phyloP scores from a whole-genome alignment of 768 basidiomycete species.

The Fibroporia radiculosa region DNA sequence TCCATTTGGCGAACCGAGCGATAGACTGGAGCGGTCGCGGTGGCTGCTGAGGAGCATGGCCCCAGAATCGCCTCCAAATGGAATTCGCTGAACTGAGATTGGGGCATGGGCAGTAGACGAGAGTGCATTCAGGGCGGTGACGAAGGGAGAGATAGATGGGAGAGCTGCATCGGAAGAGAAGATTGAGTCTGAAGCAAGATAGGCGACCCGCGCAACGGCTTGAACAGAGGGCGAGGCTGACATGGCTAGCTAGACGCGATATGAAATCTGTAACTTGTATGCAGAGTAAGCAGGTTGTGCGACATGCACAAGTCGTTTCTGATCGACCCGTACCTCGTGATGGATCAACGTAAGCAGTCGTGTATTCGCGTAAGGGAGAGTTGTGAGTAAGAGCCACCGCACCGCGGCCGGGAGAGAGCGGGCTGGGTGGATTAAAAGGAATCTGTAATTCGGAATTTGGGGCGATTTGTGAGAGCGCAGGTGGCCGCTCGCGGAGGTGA shows the following conservation, averaged over 20 bases:
- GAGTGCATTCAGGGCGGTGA: constrained; percentile 22
- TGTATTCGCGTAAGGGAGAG: too few relatives aligned
- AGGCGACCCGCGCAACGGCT: constrained; percentile 63
- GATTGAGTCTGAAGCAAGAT: constrained; percentile 58
- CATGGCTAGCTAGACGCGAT: too few relatives aligned
- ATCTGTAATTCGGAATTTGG: constrained; percentile 14
- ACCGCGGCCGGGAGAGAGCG: too few relatives aligned
- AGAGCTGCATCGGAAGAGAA: constrained; percentile 46
- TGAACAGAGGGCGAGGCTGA: constrained; percentile 20
- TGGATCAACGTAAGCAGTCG: too few relatives aligned
- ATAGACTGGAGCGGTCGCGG: not conserved
- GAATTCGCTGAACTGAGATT: constrained; percentile 40
- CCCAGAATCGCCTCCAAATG: constrained; percentile 60
- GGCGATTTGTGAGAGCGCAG: not conserved
- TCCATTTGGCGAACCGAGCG: too few relatives aligned
- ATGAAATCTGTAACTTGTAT: too few relatives aligned
- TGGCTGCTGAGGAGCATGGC: constrained; percentile 44
- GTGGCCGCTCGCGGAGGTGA: constrained; percentile 1
- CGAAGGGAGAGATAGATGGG: constrained; percentile 35
- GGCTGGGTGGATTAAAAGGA: constrained; percentile 6
- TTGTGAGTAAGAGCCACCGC: too few relatives aligned
- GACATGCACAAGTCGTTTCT: not conserved
- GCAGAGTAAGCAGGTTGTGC: not conserved
- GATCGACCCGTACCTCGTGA: too few relatives aligned
- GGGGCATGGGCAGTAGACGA: constrained; percentile 12